Conservation (phyloP, 768 basidiomycete genomes). For the Podaxis carcinomalis region DNA sequence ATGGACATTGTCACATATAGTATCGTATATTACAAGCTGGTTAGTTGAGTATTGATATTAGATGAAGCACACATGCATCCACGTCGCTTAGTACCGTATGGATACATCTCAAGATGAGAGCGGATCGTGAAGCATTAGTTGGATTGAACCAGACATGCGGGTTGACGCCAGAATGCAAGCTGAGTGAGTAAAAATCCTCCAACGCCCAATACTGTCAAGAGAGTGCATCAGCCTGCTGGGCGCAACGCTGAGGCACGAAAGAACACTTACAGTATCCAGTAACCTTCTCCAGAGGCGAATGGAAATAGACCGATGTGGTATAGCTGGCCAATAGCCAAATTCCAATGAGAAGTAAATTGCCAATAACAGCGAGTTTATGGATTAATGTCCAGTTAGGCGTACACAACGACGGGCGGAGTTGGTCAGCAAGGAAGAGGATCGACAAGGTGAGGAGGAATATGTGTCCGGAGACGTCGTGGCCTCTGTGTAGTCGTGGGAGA, state of each 20-base stretch:
- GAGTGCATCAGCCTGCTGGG: not conserved
- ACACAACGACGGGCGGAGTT: slow-evolving; percentile 54
- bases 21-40: not conserved
- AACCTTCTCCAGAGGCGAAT: slow-evolving; percentile 82
- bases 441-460: slow-evolving; percentile 85
- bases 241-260: not conserved
- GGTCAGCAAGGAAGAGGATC: slow-evolving; percentile 72
- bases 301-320: slow-evolving; percentile 89
- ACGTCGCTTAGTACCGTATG: not conserved
- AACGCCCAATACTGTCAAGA: slow-evolving; percentile 3
- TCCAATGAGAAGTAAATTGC: slow-evolving; percentile 43
- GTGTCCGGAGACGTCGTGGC: slow-evolving; percentile 94
- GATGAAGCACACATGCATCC: not conserved
- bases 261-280: slow-evolving; percentile 71
- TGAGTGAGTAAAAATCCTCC: slow-evolving; percentile 1
- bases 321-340: slow-evolving; percentile 72
- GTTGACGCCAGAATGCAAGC: not conserved
- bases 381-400: slow-evolving; percentile 31
- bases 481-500: slow-evolving; percentile 63
- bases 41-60: not conserved
- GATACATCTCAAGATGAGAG: not conserved
- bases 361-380: slow-evolving; percentile 45
- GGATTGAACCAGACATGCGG: not conserved
- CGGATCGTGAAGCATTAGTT: not conserved
- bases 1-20: not conserved